These are phyloP conservation scores for Nepenthes gracilis DNA, from an alignment of 148 eudicot species.

Conservation along the genomic window DNA sequence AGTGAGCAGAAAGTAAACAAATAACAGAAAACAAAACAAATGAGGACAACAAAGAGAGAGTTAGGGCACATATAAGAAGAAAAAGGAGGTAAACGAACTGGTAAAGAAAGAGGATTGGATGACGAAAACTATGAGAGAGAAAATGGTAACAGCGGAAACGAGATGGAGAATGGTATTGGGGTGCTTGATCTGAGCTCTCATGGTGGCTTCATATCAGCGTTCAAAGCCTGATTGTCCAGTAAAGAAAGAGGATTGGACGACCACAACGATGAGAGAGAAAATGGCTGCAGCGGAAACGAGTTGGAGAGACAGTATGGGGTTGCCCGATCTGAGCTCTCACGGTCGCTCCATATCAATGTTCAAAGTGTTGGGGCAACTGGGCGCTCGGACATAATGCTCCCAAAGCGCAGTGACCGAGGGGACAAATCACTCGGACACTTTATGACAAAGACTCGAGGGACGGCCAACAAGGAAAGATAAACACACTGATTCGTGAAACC, in stretches of 20 bases:
- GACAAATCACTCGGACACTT: too few species aligned
- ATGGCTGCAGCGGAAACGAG: slow-evolving; percentile 47
- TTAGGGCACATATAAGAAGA: background rate
- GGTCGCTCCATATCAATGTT: background rate
- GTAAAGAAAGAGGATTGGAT: slow-evolving; percentile 44
- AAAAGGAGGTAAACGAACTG: slow-evolving; percentile 12
- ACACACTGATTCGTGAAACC: too few species aligned
- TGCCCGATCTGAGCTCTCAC: slow-evolving; percentile 27
- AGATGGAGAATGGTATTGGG: slow-evolving; percentile 40
- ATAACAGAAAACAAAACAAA: background rate
- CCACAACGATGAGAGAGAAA: slow-evolving; percentile 55
- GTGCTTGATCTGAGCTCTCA: slow-evolving; percentile 27
- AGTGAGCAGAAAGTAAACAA: too few species aligned
- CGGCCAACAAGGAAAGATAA: too few species aligned
- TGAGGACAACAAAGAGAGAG: background rate
- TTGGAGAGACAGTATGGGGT: slow-evolving; percentile 30
- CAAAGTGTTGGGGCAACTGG: too few species aligned
- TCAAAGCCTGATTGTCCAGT: slow-evolving; percentile 11
- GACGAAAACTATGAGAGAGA: slow-evolving; percentile 56
- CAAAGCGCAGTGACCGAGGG: too few species aligned
- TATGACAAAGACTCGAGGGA: too few species aligned
- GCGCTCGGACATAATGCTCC: too few species aligned
- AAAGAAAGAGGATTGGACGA: slow-evolving; percentile 45
- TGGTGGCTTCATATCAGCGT: background rate
- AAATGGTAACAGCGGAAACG: slow-evolving; percentile 41